Percentiles rank a stretch among this genome's conserved stretches.
Conservation (phyloP, 306 rosid species). For the Castanea sativa region DNA sequence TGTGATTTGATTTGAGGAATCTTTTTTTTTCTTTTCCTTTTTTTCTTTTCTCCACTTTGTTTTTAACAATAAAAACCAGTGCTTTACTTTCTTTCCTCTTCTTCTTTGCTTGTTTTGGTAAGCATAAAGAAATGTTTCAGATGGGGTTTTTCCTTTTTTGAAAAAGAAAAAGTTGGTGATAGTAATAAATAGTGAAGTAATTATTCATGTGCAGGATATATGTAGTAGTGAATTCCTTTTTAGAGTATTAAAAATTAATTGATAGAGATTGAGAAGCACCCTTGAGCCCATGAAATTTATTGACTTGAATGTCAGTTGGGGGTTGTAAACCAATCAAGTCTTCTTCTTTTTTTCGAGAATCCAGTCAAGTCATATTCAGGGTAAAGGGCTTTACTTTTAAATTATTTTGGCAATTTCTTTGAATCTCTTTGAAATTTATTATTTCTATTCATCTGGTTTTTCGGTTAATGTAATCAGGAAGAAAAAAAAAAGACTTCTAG, state of each 20-base stretch:
- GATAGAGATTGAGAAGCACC: not conserved
- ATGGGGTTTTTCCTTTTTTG: not conserved
- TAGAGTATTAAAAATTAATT: too few relatives aligned
- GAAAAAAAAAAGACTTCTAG: not conserved
- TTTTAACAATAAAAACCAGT: not conserved
- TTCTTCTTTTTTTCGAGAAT: not conserved
- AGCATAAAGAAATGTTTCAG: not conserved
- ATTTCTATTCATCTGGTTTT: not conserved
- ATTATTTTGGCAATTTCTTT: not conserved
- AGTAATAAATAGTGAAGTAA: not conserved
- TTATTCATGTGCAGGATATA: not conserved
- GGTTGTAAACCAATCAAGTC: not conserved
- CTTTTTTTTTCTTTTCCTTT: not conserved
- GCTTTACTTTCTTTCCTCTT: not conserved
- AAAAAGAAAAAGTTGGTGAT: not conserved
- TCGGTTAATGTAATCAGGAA: not conserved
- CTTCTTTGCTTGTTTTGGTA: not conserved
- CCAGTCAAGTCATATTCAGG: not conserved
- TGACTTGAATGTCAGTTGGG: not conserved
- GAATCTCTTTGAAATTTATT: not conserved
- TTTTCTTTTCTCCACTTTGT: not conserved
- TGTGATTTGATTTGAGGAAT: conserved; percentile 20
- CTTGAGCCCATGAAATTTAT: not conserved
- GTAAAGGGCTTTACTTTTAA: not conserved
- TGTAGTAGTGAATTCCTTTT: not conserved